A percentile compares a stretch with the other conserved stretches of the same genome.
Evolutionary conservation across 345 rosid genomes (phyloP).

Genomic region (Cardamine occulta): DNA sequence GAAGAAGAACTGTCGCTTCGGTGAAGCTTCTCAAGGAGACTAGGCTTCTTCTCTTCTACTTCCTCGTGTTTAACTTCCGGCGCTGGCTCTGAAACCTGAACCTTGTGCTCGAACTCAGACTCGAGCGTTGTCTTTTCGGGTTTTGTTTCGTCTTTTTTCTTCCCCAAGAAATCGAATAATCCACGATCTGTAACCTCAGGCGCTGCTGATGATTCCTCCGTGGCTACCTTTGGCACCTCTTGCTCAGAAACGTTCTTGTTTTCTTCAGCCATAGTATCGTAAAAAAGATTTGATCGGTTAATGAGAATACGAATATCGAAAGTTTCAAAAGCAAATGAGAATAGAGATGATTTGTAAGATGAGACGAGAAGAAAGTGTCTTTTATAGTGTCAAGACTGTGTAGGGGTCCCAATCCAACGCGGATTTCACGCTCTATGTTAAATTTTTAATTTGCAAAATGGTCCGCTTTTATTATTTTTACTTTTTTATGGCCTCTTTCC

Average conservation of each 20-base stretch:
- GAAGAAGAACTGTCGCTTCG: conserved; percentile 77
- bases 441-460: conserved; percentile 5
- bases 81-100: conserved; percentile 54
- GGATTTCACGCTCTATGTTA: conserved; percentile 40
- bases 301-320: not conserved
- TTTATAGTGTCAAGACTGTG: conserved; percentile 22
- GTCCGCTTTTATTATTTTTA: not conserved
- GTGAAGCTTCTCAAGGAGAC: conserved; percentile 73
- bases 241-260: conserved; percentile 51
- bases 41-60: conserved; percentile 58
- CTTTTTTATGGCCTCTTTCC: conserved; percentile 1
- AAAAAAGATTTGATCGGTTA: not conserved
- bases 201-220: conserved; percentile 38
- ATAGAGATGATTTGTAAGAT: not conserved
- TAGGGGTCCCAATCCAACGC: conserved; percentile 35
- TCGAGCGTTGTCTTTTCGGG: conserved; percentile 60
- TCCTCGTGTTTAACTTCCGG: conserved; percentile 40
- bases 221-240: conserved; percentile 42
- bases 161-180: conserved; percentile 73
- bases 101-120: conserved; percentile 70
- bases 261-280: conserved; percentile 59
- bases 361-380: conserved; percentile 20
- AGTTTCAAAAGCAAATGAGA: conserved; percentile 14
- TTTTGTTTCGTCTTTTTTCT: conserved; percentile 67
- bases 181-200: conserved; percentile 75